Evolutionary conservation across 306 rosid genomes (phyloP).

Genomic region (Bauhinia variegata): DNA sequence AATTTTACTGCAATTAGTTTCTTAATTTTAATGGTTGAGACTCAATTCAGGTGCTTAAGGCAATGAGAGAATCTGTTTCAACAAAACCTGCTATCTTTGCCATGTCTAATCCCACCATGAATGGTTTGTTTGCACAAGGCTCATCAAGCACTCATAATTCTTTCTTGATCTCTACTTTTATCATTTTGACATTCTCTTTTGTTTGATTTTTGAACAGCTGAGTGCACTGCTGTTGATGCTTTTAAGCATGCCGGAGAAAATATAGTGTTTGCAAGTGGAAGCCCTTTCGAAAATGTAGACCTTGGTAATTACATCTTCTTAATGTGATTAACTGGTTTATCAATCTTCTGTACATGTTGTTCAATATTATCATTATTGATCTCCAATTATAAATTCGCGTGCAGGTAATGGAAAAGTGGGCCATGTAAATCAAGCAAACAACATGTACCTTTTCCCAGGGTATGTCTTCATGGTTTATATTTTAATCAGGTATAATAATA

Average conservation of each 20-base stretch:
- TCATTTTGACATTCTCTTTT: conserved; percentile 24
- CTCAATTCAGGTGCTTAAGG: conserved; percentile 80
- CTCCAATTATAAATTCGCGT: conserved; percentile 27
- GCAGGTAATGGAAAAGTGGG: conserved; percentile 89
- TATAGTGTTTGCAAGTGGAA: conserved; percentile 94
- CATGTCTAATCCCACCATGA: conserved; percentile 98
- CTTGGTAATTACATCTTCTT: conserved; percentile 63
- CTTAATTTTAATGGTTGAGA: conserved; percentile 44
- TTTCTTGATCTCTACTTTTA: conserved; percentile 29
- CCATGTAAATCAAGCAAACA: conserved; percentile 98
- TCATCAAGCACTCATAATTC: conserved; percentile 39
- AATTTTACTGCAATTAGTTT: conserved; percentile 33
- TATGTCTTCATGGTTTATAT: conserved; percentile 42
- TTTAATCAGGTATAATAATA: conserved; percentile 12
- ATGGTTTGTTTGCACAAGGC: conserved; percentile 72
- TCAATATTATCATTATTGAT: conserved; percentile 29
- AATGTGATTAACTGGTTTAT: conserved; percentile 34
- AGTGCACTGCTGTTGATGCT: conserved; percentile 95
- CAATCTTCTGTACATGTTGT: conserved; percentile 21
- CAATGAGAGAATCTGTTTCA: conserved; percentile 93
- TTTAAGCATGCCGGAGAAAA: conserved; percentile 88
- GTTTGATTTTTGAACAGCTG: conserved; percentile 61
- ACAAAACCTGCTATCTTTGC: conserved; percentile 95
- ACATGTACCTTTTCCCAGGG: conserved; percentile 99
- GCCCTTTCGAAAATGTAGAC: conserved; percentile 87